Conservation (phyloP, 352 stramenopile species). For the Phytophthora pistaciae region DNA sequence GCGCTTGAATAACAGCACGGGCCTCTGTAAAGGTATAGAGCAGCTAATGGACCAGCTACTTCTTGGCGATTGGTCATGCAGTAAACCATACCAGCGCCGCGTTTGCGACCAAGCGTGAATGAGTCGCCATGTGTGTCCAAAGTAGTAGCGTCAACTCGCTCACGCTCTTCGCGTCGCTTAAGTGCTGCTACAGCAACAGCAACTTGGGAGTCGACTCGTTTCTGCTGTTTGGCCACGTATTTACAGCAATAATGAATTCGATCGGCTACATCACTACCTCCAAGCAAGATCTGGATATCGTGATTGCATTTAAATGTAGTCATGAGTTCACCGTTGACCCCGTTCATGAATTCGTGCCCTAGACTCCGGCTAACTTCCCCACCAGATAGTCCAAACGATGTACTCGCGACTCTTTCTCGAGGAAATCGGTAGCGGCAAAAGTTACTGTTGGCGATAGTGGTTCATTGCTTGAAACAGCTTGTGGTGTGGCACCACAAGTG, state of each 20-base stretch:
- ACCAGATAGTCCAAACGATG: not conserved
- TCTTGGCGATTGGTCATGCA: conserved; percentile 14
- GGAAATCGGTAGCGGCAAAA: conserved; percentile 15
- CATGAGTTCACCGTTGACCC: conserved; percentile 14
- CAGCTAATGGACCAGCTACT: conserved; percentile 9
- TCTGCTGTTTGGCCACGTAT: conserved; percentile 16
- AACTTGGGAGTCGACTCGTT: conserved; percentile 9
- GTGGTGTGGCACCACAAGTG: conserved; percentile 8
- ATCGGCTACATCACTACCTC: not conserved
- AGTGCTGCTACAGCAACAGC: conserved; percentile 3
- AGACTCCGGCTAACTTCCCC: not conserved
- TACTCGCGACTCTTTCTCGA: not conserved
- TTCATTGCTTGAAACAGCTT: conserved; percentile 11
- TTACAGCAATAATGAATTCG: conserved; percentile 17
- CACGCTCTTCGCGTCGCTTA: not conserved
- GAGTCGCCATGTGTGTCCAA: not conserved
- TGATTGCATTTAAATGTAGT: conserved; percentile 3
- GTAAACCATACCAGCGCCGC: not conserved
- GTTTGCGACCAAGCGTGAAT: not conserved
- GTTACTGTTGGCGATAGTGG: not conserved
- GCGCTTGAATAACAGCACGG: conserved; percentile 14
- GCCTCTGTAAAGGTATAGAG: not conserved
- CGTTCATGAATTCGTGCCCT: conserved; percentile 10
- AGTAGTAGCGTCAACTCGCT: not conserved
- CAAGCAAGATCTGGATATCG: not conserved